These are phyloP conservation scores for Ammopiptanthus mongolicus DNA, from an alignment of 306 rosid species.

Conservation along the genomic window DNA sequence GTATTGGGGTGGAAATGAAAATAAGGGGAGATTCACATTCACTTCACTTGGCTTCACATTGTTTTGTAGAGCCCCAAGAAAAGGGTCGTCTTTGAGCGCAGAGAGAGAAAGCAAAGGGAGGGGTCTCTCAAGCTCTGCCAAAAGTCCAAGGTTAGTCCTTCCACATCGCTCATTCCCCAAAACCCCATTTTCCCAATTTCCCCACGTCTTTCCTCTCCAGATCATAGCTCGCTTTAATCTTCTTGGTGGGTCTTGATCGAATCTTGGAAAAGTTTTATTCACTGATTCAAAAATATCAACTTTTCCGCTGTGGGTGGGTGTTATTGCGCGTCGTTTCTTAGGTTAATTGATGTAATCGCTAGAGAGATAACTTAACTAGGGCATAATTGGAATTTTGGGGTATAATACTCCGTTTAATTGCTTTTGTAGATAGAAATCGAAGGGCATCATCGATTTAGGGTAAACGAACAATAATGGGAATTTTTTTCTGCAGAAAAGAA, in stretches of 20 bases:
- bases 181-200: constrained; percentile 25
- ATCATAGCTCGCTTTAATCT: constrained; percentile 8
- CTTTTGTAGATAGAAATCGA: background rate
- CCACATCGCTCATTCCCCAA: background rate
- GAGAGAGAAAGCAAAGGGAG: background rate
- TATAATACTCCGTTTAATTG: background rate
- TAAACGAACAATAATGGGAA: background rate
- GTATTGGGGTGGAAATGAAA: constrained; percentile 21
- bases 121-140: constrained; percentile 18
- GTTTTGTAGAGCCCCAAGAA: background rate
- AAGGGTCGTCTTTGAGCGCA: background rate
- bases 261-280: background rate
- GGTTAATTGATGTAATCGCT: background rate
- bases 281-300: background rate
- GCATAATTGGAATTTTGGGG: background rate
- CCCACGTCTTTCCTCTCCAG: background rate
- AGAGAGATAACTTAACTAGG: background rate
- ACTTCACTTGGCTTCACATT: background rate
- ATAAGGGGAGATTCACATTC: constrained; percentile 5
- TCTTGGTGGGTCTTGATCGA: background rate
- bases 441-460: constrained; percentile 14
- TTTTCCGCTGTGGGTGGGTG: constrained; percentile 5
- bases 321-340: background rate
- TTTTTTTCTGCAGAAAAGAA: background rate
- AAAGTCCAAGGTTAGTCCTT: constrained; percentile 78